Conservation (phyloP, 179 eudicot species). For the Gypsophila paniculata region DNA sequence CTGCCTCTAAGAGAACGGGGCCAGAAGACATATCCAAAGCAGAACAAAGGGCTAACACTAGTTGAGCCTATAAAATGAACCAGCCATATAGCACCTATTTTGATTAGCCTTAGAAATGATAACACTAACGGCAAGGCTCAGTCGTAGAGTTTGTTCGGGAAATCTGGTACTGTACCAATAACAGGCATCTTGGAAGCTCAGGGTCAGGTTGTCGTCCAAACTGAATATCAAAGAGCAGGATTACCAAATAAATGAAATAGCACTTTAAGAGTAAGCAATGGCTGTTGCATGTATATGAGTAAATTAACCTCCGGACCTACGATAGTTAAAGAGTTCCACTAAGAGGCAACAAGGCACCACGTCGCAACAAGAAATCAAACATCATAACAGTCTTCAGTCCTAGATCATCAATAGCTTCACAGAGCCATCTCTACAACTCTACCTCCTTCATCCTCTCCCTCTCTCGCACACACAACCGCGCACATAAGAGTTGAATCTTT, state of each 20-base stretch:
- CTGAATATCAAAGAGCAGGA: constrained; percentile 40
- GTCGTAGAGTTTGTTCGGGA: constrained; percentile 12
- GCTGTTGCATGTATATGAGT: neutral
- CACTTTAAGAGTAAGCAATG: constrained; percentile 9
- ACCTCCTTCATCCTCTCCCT: neutral
- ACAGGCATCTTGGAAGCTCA: constrained; percentile 82
- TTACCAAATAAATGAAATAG: constrained; percentile 7
- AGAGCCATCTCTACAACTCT: too few species aligned
- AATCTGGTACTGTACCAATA: constrained; percentile 97
- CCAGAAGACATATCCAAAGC: constrained; percentile 81
- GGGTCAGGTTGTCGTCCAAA: constrained; percentile 82
- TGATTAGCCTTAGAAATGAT: neutral
- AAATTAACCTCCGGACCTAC: too few species aligned
- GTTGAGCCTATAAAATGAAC: constrained; percentile 62
- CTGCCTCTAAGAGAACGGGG: constrained; percentile 87
- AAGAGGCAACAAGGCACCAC: too few species aligned
- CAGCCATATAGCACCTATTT: neutral
- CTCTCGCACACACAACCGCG: neutral
- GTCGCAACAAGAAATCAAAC: too few species aligned
- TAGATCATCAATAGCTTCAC: too few species aligned
- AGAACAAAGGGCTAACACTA: constrained; percentile 93
- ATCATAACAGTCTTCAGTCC: too few species aligned
- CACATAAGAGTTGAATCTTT: neutral
- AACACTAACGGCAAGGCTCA: constrained; percentile 1
- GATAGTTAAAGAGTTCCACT: too few species aligned